phyloP scores from a whole-genome alignment of 1,284 basidiomycete genomes.

The Trichosporon sp. region DNA sequence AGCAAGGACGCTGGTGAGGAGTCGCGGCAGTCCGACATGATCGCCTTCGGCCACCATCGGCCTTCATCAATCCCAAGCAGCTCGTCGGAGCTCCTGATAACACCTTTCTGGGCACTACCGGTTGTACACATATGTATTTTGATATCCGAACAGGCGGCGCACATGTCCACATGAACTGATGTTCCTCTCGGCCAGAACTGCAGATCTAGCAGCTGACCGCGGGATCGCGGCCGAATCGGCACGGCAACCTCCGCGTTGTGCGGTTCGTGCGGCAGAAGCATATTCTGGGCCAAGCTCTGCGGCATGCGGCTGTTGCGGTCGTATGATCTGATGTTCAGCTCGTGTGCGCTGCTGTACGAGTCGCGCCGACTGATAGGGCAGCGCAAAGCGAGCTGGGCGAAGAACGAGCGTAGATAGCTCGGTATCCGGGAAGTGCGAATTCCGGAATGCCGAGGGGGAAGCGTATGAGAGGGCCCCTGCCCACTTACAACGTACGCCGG shows the following conservation, averaged over 20 bases:
- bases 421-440: not conserved
- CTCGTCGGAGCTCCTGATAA: conserved; percentile 1
- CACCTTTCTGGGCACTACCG: not conserved
- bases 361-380: not conserved
- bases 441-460: not conserved
- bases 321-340: not conserved
- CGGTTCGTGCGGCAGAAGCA: not conserved
- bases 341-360: not conserved
- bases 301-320: not conserved
- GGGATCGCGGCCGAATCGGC: not conserved
- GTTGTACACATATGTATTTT: conserved; percentile 13
- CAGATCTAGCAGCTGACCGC: not conserved
- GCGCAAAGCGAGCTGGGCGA: not conserved
- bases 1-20: too few species aligned
- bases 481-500: too few species aligned
- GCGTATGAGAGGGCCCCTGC: not conserved
- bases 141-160: conserved; percentile 1
- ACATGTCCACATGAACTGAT: not conserved
- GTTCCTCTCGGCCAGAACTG: too few species aligned
- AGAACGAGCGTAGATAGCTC: not conserved
- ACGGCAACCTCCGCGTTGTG: not conserved
- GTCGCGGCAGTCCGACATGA: too few species aligned
- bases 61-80: not conserved
- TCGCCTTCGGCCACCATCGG: not conserved
- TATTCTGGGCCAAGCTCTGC: not conserved